These are phyloP conservation scores for Fagopyrum tataricum DNA, from an alignment of 148 eudicot species.

Conservation along the genomic window DNA sequence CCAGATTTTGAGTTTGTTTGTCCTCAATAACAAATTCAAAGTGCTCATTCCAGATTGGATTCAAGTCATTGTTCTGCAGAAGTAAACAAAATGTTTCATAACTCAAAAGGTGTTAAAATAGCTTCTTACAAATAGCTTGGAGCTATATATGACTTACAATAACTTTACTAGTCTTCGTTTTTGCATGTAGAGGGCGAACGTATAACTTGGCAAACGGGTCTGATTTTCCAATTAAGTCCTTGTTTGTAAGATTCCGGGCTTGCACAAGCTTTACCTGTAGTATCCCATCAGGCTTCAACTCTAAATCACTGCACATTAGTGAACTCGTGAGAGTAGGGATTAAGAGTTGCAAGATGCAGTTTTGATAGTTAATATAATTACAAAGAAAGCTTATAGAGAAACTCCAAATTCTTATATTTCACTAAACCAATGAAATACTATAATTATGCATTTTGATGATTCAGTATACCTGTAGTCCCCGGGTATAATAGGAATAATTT, in stretches of 20 bases:
- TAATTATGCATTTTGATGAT: background rate
- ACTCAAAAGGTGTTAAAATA: background rate
- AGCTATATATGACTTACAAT: conserved; percentile 46
- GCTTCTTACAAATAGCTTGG: background rate
- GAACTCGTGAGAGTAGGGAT: background rate
- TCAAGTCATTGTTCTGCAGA: conserved; percentile 68
- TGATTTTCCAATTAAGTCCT: conserved; percentile 94
- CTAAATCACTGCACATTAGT: conserved; percentile 56
- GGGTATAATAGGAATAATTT: conserved; percentile 86
- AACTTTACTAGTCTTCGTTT: conserved; percentile 78
- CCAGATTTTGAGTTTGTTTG: conserved; percentile 76
- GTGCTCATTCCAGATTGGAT: conserved; percentile 98
- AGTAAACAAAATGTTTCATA: background rate
- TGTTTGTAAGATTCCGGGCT: conserved; percentile 82
- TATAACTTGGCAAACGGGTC: conserved; percentile 90
- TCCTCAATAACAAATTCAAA: conserved; percentile 90
- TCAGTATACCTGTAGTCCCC: conserved; percentile 77
- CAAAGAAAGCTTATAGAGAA: background rate
- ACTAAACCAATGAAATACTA: background rate
- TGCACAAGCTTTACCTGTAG: conserved; percentile 96
- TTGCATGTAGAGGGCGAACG: conserved; percentile 65
- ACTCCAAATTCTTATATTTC: background rate
- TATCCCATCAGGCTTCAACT: conserved; percentile 86
- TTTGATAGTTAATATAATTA: background rate
- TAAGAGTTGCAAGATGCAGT: background rate